Evolutionary conservation across 1,139 yeast genomes (phyloP).

Genomic region (Chernovozyma aurita): DNA sequence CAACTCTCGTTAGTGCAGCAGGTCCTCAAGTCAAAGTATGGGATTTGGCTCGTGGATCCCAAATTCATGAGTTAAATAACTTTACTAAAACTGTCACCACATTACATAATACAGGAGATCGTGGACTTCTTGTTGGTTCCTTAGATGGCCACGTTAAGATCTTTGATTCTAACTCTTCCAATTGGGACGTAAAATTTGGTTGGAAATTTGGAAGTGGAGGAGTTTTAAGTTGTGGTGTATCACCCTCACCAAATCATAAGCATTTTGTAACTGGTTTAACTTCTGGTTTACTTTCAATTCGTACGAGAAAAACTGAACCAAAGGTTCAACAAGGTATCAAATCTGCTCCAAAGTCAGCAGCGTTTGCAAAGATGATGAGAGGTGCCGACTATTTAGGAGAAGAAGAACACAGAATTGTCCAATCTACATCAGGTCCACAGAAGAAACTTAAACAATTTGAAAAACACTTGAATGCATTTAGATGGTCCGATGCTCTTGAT

Average conservation of each 20-base stretch:
- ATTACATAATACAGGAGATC: conserved; percentile 62
- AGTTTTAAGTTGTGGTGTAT: conserved; percentile 82
- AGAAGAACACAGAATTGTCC: conserved; percentile 69
- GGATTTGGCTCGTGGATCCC: conserved; percentile 79
- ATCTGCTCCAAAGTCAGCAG: conserved; percentile 36
- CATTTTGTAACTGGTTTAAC: conserved; percentile 94
- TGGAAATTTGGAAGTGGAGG: conserved; percentile 94
- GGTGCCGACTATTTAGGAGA: conserved; percentile 92
- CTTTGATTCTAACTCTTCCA: conserved; percentile 68
- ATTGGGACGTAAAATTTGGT: conserved; percentile 91
- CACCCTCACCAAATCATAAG: conserved; percentile 68
- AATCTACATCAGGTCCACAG: conserved; percentile 41
- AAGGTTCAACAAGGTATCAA: conserved; percentile 50
- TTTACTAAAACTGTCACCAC: conserved; percentile 94
- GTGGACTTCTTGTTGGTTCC: conserved; percentile 86
- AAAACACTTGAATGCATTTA: conserved; percentile 76
- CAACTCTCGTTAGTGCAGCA: conserved; percentile 79
- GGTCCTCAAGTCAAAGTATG: conserved; percentile 86
- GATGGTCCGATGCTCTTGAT: conserved; percentile 91
- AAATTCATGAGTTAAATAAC: conserved; percentile 62
- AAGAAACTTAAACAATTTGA: conserved; percentile 79
- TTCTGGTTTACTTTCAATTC: conserved; percentile 80
- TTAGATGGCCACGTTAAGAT: conserved; percentile 96
- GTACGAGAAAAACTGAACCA: conserved; percentile 77
- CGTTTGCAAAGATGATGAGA: conserved; percentile 76